Evolutionary conservation across 2,329 filamentous ascomycete genomes (phyloP).

Genomic region (Fusarium albosuccineum): DNA sequence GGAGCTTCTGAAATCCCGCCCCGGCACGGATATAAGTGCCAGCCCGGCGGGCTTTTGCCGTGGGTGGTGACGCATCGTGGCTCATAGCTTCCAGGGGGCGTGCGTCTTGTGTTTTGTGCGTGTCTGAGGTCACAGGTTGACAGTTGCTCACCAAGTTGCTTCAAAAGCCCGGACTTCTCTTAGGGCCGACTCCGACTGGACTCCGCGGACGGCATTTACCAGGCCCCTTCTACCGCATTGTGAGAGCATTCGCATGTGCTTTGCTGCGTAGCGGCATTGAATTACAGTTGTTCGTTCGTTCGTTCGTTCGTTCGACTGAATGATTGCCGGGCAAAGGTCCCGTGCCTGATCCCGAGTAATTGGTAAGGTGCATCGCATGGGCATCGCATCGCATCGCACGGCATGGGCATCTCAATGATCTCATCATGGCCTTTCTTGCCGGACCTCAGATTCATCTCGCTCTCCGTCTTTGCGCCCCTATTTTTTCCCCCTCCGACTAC

Average conservation of each 20-base stretch:
- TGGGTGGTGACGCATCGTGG: constrained; percentile 23
- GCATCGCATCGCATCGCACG: not conserved
- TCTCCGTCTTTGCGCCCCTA: constrained; percentile 5
- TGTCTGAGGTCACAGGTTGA: constrained; percentile 18
- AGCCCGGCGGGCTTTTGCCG: constrained; percentile 26
- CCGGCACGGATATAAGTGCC: constrained; percentile 35
- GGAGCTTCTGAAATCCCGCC: constrained; percentile 7
- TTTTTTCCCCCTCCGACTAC: constrained; percentile 12
- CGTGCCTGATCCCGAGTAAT: constrained; percentile 31
- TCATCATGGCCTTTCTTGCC: constrained; percentile 14
- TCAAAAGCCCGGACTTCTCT: constrained; percentile 41
- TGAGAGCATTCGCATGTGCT: constrained; percentile 15
- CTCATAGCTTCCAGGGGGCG: constrained; percentile 12
- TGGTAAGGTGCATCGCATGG: constrained; percentile 17
- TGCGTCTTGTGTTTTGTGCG: constrained; percentile 5
- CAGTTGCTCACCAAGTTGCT: not conserved
- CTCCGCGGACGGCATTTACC: constrained; percentile 37
- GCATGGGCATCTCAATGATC: constrained; percentile 20
- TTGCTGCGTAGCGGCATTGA: not conserved
- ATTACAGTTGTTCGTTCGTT: not conserved
- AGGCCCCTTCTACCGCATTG: constrained; percentile 5
- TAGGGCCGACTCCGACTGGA: constrained; percentile 46
- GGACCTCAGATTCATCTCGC: constrained; percentile 2
- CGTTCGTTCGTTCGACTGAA: constrained; percentile 2
- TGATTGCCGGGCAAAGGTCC: constrained; percentile 29